A percentile compares a stretch with the other conserved stretches of the same genome.
These are phyloP conservation scores for Smithsoniella earleae DNA, from an alignment of 163 green algal species.

Conservation along the genomic window DNA sequence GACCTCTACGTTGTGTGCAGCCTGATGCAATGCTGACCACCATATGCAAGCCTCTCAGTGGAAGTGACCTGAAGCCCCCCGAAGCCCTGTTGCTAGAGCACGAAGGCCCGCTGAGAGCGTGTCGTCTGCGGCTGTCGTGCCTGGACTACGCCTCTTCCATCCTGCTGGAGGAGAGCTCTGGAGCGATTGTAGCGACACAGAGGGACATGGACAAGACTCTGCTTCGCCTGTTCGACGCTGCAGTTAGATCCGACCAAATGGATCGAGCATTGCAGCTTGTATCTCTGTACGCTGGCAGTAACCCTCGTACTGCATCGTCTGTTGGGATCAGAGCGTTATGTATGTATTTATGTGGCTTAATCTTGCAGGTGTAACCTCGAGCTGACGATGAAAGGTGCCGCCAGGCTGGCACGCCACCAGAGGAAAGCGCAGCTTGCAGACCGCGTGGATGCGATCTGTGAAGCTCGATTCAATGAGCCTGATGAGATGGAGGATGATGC, in stretches of 20 bases:
- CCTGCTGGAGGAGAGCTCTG: neutral
- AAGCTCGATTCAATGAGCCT: constrained; percentile 7
- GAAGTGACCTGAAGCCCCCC: neutral
- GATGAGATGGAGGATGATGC: neutral
- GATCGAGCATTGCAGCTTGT: constrained; percentile 16
- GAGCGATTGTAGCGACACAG: neutral
- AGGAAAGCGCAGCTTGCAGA: neutral
- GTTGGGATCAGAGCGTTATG: neutral
- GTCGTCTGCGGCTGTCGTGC: neutral
- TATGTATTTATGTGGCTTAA: neutral
- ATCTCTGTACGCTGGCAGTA: neutral
- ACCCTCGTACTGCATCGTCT: neutral
- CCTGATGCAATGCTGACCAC: neutral
- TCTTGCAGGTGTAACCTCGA: constrained; percentile 19
- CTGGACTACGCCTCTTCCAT: neutral
- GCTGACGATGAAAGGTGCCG: neutral
- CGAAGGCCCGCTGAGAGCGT: neutral
- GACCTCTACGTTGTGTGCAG: neutral
- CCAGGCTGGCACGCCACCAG: constrained; percentile 19
- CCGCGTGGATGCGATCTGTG: neutral
- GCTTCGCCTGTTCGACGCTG: neutral
- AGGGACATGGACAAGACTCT: constrained; percentile 3
- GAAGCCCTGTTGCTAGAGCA: neutral
- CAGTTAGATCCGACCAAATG: neutral
- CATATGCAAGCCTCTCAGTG: neutral